phyloP scores from a whole-genome alignment of 1,284 basidiomycete species.

The Ceratobasidium sp. region DNA sequence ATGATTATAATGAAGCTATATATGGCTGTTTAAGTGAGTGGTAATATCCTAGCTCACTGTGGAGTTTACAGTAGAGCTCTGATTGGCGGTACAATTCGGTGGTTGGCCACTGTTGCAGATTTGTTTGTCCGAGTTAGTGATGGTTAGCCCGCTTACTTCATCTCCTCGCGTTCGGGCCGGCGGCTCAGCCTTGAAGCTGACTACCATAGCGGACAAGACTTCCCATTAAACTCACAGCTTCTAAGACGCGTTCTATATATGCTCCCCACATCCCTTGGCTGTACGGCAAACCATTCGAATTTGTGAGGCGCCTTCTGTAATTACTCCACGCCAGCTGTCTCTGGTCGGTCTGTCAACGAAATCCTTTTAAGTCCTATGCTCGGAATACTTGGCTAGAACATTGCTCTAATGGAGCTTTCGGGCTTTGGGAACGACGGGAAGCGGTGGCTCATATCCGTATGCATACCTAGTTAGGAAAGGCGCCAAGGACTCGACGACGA shows the following conservation, averaged over 20 bases:
- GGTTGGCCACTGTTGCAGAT: neutral
- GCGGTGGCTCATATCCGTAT: neutral
- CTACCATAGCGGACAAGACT: neutral
- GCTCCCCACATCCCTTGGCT: neutral
- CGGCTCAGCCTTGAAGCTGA: neutral
- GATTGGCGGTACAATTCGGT: neutral
- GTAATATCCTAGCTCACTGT: too few relatives aligned
- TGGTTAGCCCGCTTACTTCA: neutral
- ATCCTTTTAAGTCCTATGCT: neutral
- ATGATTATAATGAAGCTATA: neutral
- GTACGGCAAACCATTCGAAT: neutral
- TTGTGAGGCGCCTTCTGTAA: neutral
- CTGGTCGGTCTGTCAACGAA: neutral
- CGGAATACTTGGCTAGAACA: neutral
- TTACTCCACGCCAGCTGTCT: neutral
- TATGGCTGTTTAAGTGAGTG: too few relatives aligned
- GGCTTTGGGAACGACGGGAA: neutral
- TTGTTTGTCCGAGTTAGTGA: neutral
- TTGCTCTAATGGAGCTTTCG: constrained; percentile 17
- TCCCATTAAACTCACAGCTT: neutral
- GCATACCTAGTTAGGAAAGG: neutral
- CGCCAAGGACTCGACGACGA: neutral
- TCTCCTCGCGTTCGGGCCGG: neutral
- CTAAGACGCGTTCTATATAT: neutral
- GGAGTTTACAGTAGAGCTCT: too few relatives aligned